Base-by-base conservation (phyloP, 139 green algal genomes). In the Chlorella sp. region DNA sequence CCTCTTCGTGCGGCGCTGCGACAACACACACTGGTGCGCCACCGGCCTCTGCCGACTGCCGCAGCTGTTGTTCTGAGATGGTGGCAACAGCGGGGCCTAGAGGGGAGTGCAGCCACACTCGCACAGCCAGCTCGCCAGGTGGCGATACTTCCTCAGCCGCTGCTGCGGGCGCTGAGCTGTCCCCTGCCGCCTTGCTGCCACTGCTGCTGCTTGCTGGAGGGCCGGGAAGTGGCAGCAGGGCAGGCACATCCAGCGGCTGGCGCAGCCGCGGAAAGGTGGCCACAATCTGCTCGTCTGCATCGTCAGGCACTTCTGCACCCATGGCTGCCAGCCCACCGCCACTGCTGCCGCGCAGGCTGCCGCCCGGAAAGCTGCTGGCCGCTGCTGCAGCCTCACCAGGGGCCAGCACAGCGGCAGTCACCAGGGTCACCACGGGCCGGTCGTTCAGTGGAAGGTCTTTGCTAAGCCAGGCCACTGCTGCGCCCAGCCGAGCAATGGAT, bases 21-120 rank as follows among this genome's bases (percentile, higher is more conserved):
- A 60, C 60, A 9, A 82, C 76, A 1, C 20, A 68, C 26, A 82
- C 4, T 12, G 76, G 76, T 0, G 76, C 76, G 12, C 72, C 70
- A 25, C 76, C 36, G 1, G 32, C 67, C 67, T 60, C 80, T 32
- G 67, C 80, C 16, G 68, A 74, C 68, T 69, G 68, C 51, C 56
- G 80, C 68, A 79, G 80, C 80, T 85, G 65, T 32, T 63, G 44
- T 11, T 57, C 18, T 13, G n/a, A 55, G 5, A 85, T 78, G 47
- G 68, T 75, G 28, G 69, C 80, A 12, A 78, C 65, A n/a, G 80
- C 69, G 1, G 80, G 80, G 44, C 80, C 80, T 47, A 85, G 80
- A 1, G 80, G 65, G 21, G 68, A 70, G 80, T 85, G 47, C 80
- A 85, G 47, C 80, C 80, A 85, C 21, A 85, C 80, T 60, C 70